Percentiles rank a stretch among this genome's conserved stretches.
Conservation (phyloP, 2,329 filamentous ascomycete genomes). For the Sclerotinia nivalis region DNA sequence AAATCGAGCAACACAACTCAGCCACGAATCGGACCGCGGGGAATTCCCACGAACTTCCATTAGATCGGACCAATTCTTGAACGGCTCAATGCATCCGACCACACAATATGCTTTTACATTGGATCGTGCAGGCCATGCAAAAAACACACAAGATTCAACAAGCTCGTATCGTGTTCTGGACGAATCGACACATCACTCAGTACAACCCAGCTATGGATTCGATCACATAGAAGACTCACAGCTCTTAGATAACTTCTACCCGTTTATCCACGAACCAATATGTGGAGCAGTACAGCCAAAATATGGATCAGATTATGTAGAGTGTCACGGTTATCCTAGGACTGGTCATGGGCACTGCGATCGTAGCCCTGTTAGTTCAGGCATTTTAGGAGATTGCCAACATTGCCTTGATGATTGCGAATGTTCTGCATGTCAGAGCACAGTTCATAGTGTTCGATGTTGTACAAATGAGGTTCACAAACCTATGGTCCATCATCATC, state of each 20-base stretch:
- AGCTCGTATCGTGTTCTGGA: not conserved
- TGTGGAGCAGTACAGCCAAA: not conserved
- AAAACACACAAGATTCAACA: not conserved
- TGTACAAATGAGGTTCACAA: slow-evolving; percentile 34
- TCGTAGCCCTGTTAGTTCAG: slow-evolving; percentile 31
- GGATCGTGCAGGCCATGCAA: not conserved
- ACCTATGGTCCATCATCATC: slow-evolving; percentile 32
- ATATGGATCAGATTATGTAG: slow-evolving; percentile 17
- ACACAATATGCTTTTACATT: not conserved
- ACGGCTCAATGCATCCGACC: too few species aligned
- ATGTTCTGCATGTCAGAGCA: slow-evolving; percentile 34
- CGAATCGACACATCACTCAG: not conserved
- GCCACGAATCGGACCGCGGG: not conserved
- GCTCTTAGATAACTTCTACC: not conserved
- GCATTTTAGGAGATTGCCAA: slow-evolving; percentile 36
- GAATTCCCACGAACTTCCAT: not conserved
- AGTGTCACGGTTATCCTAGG: slow-evolving; percentile 36
- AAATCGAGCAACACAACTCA: not conserved
- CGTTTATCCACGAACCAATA: not conserved
- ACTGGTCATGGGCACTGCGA: slow-evolving; percentile 32
- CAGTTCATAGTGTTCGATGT: slow-evolving; percentile 36
- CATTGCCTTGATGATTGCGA: slow-evolving; percentile 38
- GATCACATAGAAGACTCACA: not conserved
- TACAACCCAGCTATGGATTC: not conserved
- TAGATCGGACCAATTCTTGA: not conserved